Evolutionary conservation across 2,329 filamentous ascomycete species (phyloP).

Genomic region (Ilyonectria mors-panacis): DNA sequence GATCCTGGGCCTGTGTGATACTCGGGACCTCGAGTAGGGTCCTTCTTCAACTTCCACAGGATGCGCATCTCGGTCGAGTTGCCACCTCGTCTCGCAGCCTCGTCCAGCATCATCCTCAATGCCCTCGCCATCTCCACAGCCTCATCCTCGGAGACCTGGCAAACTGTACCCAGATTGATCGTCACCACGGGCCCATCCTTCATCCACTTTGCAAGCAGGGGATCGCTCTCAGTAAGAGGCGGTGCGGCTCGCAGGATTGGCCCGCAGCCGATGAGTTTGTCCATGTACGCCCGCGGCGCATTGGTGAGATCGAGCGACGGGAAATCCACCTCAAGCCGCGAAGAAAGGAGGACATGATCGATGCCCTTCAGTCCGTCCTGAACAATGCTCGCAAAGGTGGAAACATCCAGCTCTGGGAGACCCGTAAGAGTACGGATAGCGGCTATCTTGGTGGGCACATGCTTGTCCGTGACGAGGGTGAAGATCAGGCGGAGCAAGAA

Average conservation of each 20-base stretch:
- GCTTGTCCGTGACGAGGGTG: conserved; percentile 5
- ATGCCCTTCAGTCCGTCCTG: background rate
- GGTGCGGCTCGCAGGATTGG: conserved; percentile 9
- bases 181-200: conserved; percentile 5
- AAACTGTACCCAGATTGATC: conserved; percentile 15
- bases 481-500: conserved; percentile 2
- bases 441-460: background rate
- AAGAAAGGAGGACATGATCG: background rate
- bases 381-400: background rate
- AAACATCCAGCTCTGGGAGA: background rate
- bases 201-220: background rate
- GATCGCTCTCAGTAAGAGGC: background rate
- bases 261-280: background rate
- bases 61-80: conserved; percentile 1
- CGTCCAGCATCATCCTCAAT: conserved; percentile 2
- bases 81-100: background rate
- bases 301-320: background rate
- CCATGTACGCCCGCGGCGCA: background rate
- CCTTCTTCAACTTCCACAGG: conserved; percentile 20
- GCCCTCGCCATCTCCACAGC: conserved; percentile 21
- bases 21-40: conserved; percentile 3
- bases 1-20: conserved; percentile 1
- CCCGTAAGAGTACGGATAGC: background rate
- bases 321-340: background rate
- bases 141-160: background rate